Evolutionary conservation across 179 eudicot genomes (phyloP).

Genomic region (Silene coronaria): DNA sequence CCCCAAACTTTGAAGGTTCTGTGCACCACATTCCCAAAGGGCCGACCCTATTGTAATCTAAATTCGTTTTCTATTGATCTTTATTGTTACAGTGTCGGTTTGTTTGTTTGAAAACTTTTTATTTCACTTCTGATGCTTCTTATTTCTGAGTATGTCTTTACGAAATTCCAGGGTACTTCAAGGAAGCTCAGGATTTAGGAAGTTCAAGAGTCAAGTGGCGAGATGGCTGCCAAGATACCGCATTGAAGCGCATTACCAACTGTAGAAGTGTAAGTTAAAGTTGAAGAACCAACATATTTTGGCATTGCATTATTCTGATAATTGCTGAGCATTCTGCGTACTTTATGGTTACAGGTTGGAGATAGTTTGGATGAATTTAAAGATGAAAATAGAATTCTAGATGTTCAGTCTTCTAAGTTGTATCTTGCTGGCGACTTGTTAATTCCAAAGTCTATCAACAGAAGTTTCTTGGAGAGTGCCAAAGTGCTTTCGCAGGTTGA

Average conservation of each 20-base stretch:
- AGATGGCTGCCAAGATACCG: constrained; percentile 29
- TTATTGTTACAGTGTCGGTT: not conserved
- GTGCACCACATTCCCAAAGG: not conserved
- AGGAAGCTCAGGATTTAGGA: constrained; percentile 34
- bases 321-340: constrained; percentile 6
- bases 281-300: not conserved
- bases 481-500: constrained; percentile 86
- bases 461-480: constrained; percentile 52
- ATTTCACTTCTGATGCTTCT: not conserved
- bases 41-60: not conserved
- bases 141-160: not conserved
- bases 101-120: not conserved
- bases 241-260: constrained; percentile 27
- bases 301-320: not conserved
- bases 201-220: constrained; percentile 56
- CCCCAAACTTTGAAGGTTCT: not conserved
- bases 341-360: constrained; percentile 34
- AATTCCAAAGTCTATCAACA: constrained; percentile 69
- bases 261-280: constrained; percentile 27
- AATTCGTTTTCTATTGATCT: not conserved
- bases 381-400: constrained; percentile 49
- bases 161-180: constrained; percentile 31
- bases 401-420: constrained; percentile 61
- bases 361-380: constrained; percentile 22
- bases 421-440: constrained; percentile 62